Percentiles rank a stretch among this genome's conserved stretches.
Conservation (phyloP, 2,329 filamentous ascomycete genomes). For the Clonostachys rosea region DNA sequence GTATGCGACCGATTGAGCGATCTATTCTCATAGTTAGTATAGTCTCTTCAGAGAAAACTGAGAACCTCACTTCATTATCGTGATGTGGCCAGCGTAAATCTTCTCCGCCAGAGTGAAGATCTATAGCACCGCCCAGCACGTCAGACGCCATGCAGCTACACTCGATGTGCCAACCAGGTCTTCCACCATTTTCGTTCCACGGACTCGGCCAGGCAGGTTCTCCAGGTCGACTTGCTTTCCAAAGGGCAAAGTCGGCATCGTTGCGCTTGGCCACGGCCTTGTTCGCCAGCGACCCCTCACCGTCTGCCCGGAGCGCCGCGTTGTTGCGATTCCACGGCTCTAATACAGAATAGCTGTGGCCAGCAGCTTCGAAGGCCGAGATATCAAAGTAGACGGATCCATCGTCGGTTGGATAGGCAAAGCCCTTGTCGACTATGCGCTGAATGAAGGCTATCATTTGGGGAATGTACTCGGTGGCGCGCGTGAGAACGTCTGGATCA, state of each 20-base stretch:
- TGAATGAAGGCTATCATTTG: neutral
- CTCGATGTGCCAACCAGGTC: slow-evolving; percentile 1
- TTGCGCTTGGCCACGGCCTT: neutral
- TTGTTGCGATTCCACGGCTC: neutral
- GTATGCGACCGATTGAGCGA: no score
- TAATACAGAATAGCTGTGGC: neutral
- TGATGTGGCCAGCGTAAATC: neutral
- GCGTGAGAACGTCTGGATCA: neutral
- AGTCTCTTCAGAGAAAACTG: no score
- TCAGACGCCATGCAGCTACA: neutral
- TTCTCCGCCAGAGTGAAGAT: neutral
- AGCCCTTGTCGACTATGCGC: neutral
- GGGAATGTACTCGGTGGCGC: neutral
- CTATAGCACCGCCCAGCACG: neutral
- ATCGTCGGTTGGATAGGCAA: slow-evolving; percentile 20
- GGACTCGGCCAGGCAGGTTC: slow-evolving; percentile 2
- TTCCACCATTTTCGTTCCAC: neutral
- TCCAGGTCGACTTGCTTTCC: slow-evolving; percentile 1
- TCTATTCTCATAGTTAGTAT: no score
- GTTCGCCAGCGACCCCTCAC: neutral
- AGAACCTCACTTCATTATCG: neutral
- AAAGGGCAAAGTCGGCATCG: slow-evolving; percentile 1
- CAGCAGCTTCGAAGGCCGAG: neutral
- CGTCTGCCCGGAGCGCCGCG: neutral
- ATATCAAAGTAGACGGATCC: neutral